Evolutionary conservation across 2,329 filamentous ascomycete species (phyloP).

Genomic region (Lasiodiplodia hormozganensis): DNA sequence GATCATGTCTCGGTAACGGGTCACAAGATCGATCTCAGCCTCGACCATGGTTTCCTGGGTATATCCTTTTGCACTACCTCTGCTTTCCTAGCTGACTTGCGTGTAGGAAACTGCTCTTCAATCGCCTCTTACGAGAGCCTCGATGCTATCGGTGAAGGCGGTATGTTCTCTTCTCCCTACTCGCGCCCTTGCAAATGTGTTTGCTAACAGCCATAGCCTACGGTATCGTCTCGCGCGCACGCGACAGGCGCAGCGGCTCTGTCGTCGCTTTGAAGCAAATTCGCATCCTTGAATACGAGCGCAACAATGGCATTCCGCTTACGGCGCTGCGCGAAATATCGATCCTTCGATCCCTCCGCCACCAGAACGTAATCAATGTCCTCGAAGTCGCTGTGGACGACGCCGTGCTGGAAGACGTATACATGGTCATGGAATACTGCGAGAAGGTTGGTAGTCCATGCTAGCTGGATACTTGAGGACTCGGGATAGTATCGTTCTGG

Average conservation of each 20-base stretch:
- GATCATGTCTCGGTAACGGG: slow-evolving; percentile 38
- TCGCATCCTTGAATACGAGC: slow-evolving; percentile 42
- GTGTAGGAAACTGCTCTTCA: slow-evolving; percentile 42
- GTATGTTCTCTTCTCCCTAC: slow-evolving; percentile 32
- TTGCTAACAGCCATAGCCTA: slow-evolving; percentile 4
- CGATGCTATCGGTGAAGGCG: slow-evolving; percentile 46
- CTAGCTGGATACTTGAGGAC: slow-evolving; percentile 28
- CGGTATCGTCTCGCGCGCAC: slow-evolving; percentile 43
- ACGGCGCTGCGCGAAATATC: slow-evolving; percentile 45
- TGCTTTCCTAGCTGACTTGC: slow-evolving; percentile 3
- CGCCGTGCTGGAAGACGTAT: slow-evolving; percentile 41
- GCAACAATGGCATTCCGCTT: slow-evolving; percentile 37
- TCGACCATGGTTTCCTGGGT: slow-evolving; percentile 37
- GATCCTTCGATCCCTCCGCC: slow-evolving; percentile 44
- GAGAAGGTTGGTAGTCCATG: slow-evolving; percentile 39
- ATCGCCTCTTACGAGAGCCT: slow-evolving; percentile 43
- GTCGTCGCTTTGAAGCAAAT: slow-evolving; percentile 48
- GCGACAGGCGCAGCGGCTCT: slow-evolving; percentile 37
- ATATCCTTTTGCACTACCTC: background rate
- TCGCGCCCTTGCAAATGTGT: too few relatives aligned
- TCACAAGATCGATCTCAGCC: slow-evolving; percentile 35
- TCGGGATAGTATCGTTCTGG: slow-evolving; percentile 38
- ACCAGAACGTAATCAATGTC: slow-evolving; percentile 44
- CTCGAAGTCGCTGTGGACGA: slow-evolving; percentile 45
- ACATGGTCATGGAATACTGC: slow-evolving; percentile 49